These are phyloP conservation scores for Plectosphaerella plurivora DNA, from an alignment of 2,329 filamentous ascomycete species.

Conservation along the genomic window DNA sequence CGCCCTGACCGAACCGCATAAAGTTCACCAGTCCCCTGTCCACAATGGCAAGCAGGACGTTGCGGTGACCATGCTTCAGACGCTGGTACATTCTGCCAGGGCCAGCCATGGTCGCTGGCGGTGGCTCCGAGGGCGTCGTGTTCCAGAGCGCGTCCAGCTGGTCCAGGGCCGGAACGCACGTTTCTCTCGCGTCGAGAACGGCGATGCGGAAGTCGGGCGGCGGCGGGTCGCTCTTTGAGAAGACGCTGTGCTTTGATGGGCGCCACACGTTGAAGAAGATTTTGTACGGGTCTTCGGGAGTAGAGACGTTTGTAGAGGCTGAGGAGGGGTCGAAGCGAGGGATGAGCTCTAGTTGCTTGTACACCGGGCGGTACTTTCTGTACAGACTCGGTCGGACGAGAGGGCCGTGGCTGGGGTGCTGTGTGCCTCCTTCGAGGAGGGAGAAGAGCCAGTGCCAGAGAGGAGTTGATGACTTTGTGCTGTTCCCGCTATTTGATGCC, in stretches of 20 bases:
- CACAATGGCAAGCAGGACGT: slow-evolving; percentile 81
- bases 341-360: slow-evolving; percentile 70
- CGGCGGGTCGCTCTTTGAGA: slow-evolving; percentile 76
- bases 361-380: slow-evolving; percentile 67
- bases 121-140: slow-evolving; percentile 66
- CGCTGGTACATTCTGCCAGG: slow-evolving; percentile 62
- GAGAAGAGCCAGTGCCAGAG: slow-evolving; percentile 53
- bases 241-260: slow-evolving; percentile 51
- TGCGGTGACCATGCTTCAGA: slow-evolving; percentile 78
- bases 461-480: slow-evolving; percentile 12
- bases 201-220: slow-evolving; percentile 80
- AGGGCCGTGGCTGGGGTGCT: slow-evolving; percentile 42
- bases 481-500: slow-evolving; percentile 17
- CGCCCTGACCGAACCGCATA: slow-evolving; percentile 72
- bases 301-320: slow-evolving; percentile 12
- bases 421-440: slow-evolving; percentile 28
- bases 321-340: slow-evolving; percentile 59
- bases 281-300: slow-evolving; percentile 54
- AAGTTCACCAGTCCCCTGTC: slow-evolving; percentile 90
- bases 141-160: slow-evolving; percentile 70
- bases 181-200: slow-evolving; percentile 71
- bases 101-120: slow-evolving; percentile 26
- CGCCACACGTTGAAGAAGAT: slow-evolving; percentile 84
- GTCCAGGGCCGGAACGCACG: slow-evolving; percentile 65
- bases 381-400: slow-evolving; percentile 60